Evolutionary conservation across 2,329 filamentous ascomycete genomes (phyloP), one percentile per base, ranked within the genome.

Genomic region (Stromatinia cepivora): DNA sequence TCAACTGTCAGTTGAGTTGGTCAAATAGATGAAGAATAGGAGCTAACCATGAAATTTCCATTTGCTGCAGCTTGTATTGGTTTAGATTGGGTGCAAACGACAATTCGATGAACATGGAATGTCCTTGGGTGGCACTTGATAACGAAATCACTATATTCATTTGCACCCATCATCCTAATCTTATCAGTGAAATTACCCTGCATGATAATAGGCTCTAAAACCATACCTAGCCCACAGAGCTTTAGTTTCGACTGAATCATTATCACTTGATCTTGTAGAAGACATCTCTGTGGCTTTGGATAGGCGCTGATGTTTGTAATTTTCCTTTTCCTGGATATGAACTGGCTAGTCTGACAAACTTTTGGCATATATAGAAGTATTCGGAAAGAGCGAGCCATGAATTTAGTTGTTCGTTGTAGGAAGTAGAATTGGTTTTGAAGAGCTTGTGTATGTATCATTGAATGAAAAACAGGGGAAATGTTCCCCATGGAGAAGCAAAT

Each of bases 51-150:
- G 34, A 72, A 71, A 0, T 61, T 48, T 25, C 70, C 65, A 69
- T 72, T 53, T 11, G 71, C 46, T 31, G 67, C 68, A 54, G 70
- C 73, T 22, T 66, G 69, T 17, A 73, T 57, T 1, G 61, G 63
- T 56, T 72, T 73, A 20, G 72, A 73, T 67, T 72, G 72, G 1
- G 62, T 31, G 56, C 74, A 75, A n/a, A 75, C 67, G 25, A 75
- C 57, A 9, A 61, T 62, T 39, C 67, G 65, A 67, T 75, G 75
- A 28, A 73, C 74, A 22, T 71, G 70, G 46, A 70, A 76, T 13
- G 31, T 65, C n/a, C 46, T 63, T 4, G 58, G 63, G 39, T 71
- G 42, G 48, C 71, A 74, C 31, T 65, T 63, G 28, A 76, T 72
- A 6, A 61, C 67, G 22, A 75, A 45, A 48, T 75, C 73, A 25